phyloP scores from a whole-genome alignment of 2,329 filamentous ascomycete genomes.

The Metarhizium brunneum region DNA sequence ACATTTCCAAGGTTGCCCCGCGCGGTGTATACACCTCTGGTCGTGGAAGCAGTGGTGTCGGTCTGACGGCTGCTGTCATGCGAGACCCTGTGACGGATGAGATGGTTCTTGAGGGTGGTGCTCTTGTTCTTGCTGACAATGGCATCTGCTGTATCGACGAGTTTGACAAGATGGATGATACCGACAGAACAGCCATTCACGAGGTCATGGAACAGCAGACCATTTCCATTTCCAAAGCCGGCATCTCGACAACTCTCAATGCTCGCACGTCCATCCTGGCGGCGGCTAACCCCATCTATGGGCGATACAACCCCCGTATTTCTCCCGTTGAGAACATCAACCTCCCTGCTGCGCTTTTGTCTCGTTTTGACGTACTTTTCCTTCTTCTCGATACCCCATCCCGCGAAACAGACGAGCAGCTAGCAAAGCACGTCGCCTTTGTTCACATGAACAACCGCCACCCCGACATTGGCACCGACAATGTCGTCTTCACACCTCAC shows the following conservation, averaged over 20 bases:
- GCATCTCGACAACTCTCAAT: slow-evolving; percentile 72
- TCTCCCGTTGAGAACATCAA: slow-evolving; percentile 99
- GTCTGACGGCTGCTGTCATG: slow-evolving; percentile 77
- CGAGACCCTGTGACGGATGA: slow-evolving; percentile 75
- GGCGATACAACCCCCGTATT: slow-evolving; percentile 94
- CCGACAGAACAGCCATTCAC: slow-evolving; percentile 73
- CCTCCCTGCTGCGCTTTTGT: slow-evolving; percentile 89
- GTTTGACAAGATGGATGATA: slow-evolving; percentile 85
- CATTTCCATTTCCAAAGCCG: slow-evolving; percentile 72
- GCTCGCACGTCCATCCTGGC: slow-evolving; percentile 92
- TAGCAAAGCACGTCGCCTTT: slow-evolving; percentile 89
- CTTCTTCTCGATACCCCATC: slow-evolving; percentile 90
- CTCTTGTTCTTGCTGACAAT: slow-evolving; percentile 71
- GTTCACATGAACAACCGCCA: slow-evolving; percentile 97
- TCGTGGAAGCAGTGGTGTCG: slow-evolving; percentile 71
- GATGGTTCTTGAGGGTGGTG: slow-evolving; percentile 75
- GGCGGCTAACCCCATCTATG: slow-evolving; percentile 93
- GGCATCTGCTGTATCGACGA: slow-evolving; percentile 82
- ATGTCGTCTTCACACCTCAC: slow-evolving; percentile 77
- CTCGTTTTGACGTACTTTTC: slow-evolving; percentile 95
- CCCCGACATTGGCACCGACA: slow-evolving; percentile 56
- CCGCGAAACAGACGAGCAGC: slow-evolving; percentile 81
- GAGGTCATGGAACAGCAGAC: slow-evolving; percentile 87
- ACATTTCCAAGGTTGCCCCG: slow-evolving; percentile 95
- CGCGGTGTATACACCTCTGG: slow-evolving; percentile 81